Percentiles rank a stretch among this genome's conserved stretches.
phyloP scores from a whole-genome alignment of 768 basidiomycete genomes.

The Tylopilus felleus region DNA sequence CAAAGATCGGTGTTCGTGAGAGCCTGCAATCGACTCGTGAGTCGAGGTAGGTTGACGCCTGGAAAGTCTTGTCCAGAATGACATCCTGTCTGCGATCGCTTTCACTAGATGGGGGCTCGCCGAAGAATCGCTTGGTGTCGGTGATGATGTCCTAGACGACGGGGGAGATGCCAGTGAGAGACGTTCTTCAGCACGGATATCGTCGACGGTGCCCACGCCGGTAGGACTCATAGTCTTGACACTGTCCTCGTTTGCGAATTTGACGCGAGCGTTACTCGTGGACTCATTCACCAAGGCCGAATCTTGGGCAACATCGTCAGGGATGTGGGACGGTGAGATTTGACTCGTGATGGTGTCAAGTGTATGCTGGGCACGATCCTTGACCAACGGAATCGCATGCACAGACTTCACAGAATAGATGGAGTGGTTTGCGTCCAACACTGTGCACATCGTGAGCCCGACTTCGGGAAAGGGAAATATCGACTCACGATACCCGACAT shows the following conservation, averaged over 20 bases:
- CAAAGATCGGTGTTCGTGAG: slow-evolving; percentile 24
- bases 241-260: slow-evolving; percentile 48
- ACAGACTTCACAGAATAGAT: slow-evolving; percentile 71
- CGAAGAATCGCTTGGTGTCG: slow-evolving; percentile 44
- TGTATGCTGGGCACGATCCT: slow-evolving; percentile 54
- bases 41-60: slow-evolving; percentile 37
- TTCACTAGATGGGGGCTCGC: slow-evolving; percentile 55
- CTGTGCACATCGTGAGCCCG: slow-evolving; percentile 36
- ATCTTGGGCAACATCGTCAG: slow-evolving; percentile 25
- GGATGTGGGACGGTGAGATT: slow-evolving; percentile 47
- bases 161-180: slow-evolving; percentile 15
- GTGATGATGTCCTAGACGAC: slow-evolving; percentile 53
- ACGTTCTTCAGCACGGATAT: not conserved
- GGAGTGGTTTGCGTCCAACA: slow-evolving; percentile 57
- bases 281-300: slow-evolving; percentile 9
- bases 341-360: slow-evolving; percentile 52
- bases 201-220: slow-evolving; percentile 3
- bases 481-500: slow-evolving; percentile 64
- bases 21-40: slow-evolving; percentile 7
- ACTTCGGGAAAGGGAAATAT: slow-evolving; percentile 1
- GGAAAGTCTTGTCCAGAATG: slow-evolving; percentile 70
- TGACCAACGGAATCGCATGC: slow-evolving; percentile 66
- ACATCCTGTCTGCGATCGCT: slow-evolving; percentile 60
- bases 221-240: slow-evolving; percentile 44
- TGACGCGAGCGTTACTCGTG: slow-evolving; percentile 40